Conservation (phyloP, 257 asterid species). For the Petunia axillaris region DNA sequence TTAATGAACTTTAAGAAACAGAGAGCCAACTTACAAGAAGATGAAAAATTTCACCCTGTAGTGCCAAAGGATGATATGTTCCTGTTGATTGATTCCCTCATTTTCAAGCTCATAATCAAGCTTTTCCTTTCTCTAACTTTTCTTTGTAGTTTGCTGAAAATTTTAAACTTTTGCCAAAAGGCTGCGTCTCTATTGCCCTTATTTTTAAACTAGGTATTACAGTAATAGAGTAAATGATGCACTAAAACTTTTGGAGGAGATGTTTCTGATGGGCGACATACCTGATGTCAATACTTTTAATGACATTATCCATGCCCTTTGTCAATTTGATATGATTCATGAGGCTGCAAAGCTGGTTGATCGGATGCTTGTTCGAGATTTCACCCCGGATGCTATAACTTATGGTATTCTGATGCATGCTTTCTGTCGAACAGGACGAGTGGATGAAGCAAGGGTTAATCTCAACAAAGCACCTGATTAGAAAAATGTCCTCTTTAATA, state of each 20-base stretch:
- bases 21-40: too few species aligned
- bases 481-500: constrained; percentile 52
- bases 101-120: too few species aligned
- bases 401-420: constrained; percentile 79
- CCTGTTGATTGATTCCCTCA: too few species aligned
- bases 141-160: too few species aligned
- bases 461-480: constrained; percentile 67
- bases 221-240: constrained; percentile 77
- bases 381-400: constrained; percentile 70
- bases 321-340: constrained; percentile 61
- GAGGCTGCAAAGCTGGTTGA: constrained; percentile 86
- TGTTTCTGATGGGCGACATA: constrained; percentile 82
- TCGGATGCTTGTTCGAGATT: constrained; percentile 75
- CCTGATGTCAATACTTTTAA: constrained; percentile 90
- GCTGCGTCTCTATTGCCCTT: too few species aligned
- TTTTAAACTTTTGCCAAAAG: too few species aligned
- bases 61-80: too few species aligned
- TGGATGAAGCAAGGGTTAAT: constrained; percentile 61
- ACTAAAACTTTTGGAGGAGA: constrained; percentile 75
- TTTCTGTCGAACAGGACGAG: constrained; percentile 63
- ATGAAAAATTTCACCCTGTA: too few species aligned
- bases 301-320: constrained; percentile 73
- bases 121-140: too few species aligned
- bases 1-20: too few species aligned
- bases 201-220: background rate